These are phyloP conservation scores for Dicorynia guianensis DNA, from an alignment of 306 rosid genomes.

Conservation along the genomic window DNA sequence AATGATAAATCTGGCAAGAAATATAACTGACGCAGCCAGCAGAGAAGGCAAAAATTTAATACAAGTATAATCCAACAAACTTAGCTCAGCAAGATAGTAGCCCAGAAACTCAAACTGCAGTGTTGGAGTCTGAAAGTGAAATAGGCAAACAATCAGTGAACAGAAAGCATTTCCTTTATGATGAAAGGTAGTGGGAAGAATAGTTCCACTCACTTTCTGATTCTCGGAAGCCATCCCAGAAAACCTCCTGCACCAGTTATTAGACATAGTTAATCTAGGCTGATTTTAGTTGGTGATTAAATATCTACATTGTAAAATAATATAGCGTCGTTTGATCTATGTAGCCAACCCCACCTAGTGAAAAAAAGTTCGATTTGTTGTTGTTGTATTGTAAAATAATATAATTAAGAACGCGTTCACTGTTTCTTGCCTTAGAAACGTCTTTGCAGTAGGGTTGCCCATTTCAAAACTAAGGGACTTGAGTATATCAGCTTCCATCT, in stretches of 20 bases:
- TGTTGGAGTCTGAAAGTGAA: conserved; percentile 52
- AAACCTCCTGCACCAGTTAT: conserved; percentile 51
- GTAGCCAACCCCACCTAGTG: too few relatives aligned
- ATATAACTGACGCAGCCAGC: conserved; percentile 73
- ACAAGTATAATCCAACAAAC: conserved; percentile 73
- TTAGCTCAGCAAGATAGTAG: conserved; percentile 82
- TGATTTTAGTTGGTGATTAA: background rate
- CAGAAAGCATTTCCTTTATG: too few relatives aligned
- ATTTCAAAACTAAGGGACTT: conserved; percentile 60
- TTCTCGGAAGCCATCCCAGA: conserved; percentile 45
- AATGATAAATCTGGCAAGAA: conserved; percentile 69
- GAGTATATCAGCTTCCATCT: conserved; percentile 72
- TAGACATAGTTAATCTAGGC: background rate
- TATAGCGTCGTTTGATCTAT: too few relatives aligned
- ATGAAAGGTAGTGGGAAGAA: background rate
- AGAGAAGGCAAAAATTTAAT: conserved; percentile 75
- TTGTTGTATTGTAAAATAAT: too few relatives aligned
- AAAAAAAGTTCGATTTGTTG: too few relatives aligned
- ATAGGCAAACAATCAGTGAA: conserved; percentile 24
- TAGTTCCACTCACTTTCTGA: conserved; percentile 48
- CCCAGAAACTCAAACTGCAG: conserved; percentile 68
- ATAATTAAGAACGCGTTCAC: background rate
- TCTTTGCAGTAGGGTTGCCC: conserved; percentile 66
- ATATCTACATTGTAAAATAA: background rate
- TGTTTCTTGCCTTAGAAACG: conserved; percentile 60